These are phyloP conservation scores for Ustilago esculenta DNA, from an alignment of 1,284 basidiomycete genomes.

Conservation along the genomic window DNA sequence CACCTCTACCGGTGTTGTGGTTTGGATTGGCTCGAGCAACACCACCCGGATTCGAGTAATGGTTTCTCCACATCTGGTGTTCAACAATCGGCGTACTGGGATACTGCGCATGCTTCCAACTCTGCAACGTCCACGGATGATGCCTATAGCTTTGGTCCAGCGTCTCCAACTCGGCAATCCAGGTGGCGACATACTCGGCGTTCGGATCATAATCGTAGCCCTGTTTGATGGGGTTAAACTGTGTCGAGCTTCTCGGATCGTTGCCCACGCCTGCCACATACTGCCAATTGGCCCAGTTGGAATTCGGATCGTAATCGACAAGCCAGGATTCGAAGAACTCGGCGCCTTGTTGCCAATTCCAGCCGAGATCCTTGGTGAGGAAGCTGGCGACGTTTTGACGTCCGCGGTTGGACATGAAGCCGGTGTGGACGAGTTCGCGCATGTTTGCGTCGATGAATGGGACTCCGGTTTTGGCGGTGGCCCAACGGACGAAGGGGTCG, in stretches of 20 bases:
- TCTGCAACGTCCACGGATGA: conserved; percentile 56
- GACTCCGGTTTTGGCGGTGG: conserved; percentile 47
- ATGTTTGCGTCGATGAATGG: conserved; percentile 62
- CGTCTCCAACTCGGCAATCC: conserved; percentile 35
- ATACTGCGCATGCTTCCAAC: too few species aligned
- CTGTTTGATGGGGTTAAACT: conserved; percentile 63
- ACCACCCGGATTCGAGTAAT: conserved; percentile 39
- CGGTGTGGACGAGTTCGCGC: conserved; percentile 58
- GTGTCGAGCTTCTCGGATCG: conserved; percentile 54
- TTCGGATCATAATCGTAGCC: conserved; percentile 55
- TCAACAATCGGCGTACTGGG: conserved; percentile 51
- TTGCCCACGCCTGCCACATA: conserved; percentile 63
- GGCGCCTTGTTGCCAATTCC: conserved; percentile 57
- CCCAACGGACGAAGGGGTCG: conserved; percentile 54
- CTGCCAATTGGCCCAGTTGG: conserved; percentile 59
- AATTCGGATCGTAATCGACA: conserved; percentile 54
- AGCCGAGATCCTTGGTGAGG: conserved; percentile 57
- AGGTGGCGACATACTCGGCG: conserved; percentile 51
- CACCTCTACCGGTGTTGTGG: conserved; percentile 8
- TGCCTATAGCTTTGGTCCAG: conserved; percentile 27
- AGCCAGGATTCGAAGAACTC: conserved; percentile 57
- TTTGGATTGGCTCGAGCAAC: too few species aligned
- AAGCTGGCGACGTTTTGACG: conserved; percentile 58
- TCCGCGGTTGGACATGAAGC: conserved; percentile 71
- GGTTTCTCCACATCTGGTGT: conserved; percentile 54